Percentiles rank a stretch among this genome's conserved stretches.
Conservation (phyloP, 805 yeast genomes). For the Cyberlindnera samutprakarnensis region DNA sequence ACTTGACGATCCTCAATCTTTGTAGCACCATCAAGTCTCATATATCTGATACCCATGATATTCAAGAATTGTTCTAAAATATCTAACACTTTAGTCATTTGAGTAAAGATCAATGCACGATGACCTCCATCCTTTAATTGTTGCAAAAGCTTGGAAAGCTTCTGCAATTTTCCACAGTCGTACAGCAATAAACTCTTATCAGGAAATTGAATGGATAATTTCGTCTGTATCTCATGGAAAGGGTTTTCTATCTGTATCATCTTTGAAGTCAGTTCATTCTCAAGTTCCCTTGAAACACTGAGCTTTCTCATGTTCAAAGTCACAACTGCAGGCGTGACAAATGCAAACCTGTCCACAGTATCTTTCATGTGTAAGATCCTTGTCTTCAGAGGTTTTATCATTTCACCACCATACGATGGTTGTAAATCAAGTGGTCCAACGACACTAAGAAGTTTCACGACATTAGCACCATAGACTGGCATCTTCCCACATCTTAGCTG, state of each 20-base stretch:
- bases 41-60: slow-evolving; percentile 87
- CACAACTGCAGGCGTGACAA: slow-evolving; percentile 82
- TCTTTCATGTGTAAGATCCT: slow-evolving; percentile 36
- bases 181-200: slow-evolving; percentile 87
- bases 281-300: slow-evolving; percentile 32
- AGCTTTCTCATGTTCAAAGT: slow-evolving; percentile 60
- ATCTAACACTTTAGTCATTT: slow-evolving; percentile 95
- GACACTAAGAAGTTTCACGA: slow-evolving; percentile 36
- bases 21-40: slow-evolving; percentile 96
- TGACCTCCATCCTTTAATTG: slow-evolving; percentile 83
- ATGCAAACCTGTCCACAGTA: slow-evolving; percentile 67
- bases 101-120: slow-evolving; percentile 91
- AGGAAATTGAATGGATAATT: slow-evolving; percentile 89
- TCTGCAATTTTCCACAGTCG: slow-evolving; percentile 95
- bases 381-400: slow-evolving; percentile 35
- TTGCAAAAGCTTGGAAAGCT: slow-evolving; percentile 65
- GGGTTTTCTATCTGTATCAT: slow-evolving; percentile 33
- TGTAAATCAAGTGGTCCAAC: slow-evolving; percentile 22
- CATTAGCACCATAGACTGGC: slow-evolving; percentile 64
- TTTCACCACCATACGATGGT: slow-evolving; percentile 17
- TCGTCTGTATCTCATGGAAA: slow-evolving; percentile 78
- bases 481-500: slow-evolving; percentile 50
- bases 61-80: slow-evolving; percentile 88
- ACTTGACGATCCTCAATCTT: slow-evolving; percentile 95
- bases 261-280: slow-evolving; percentile 23